Base-by-base conservation (phyloP, 768 basidiomycete species). In the Leccinum incarnatum region DNA sequence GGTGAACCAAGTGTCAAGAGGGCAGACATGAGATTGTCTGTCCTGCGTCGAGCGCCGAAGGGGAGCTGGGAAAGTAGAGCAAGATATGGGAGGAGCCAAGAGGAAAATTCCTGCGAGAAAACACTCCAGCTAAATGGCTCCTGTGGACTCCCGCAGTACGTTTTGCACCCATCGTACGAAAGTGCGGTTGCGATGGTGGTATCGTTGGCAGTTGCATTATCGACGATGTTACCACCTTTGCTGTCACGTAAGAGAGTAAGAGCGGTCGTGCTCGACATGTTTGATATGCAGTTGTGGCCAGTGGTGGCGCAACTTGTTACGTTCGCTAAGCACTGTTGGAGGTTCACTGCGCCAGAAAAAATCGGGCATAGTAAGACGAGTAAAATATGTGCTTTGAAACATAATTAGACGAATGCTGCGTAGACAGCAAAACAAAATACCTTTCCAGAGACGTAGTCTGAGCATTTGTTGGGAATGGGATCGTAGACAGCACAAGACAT, bases 1-100 rank as follows among this genome's bases (percentile, higher is more conserved):
- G 80, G 80, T 0, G 78, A 79, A 1, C 80, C 81, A 25, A 82
- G 63, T 1, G 78, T 75, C 36, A 82, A 67, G 8, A 82, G 14
- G 19, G 75, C 74, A 8, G 78, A 76, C 60, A 74, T 69, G 40
- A 81, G 65, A 53, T 81, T 79, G 19, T 79, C 78, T n/a, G 72
- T 60, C 27, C 65, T 74, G 53, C 74, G 73, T 11, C 61, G 68
- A 30, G 76, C 72, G 8, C 79, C 79, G 25, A 80, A 82, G 0
- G 80, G 81, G n/a, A 82, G 74, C 50, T 80, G 80, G 0, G 80
- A 79, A 19, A 82, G 67, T 8, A 82, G 60, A 1, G 81, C 79
- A 12, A 82, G 73, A 72, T 78, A 81, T 7, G 81, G 81, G 6
- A 82, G 56, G 2, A 82, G 68, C 81, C 81, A 82, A 0, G 78